These are phyloP conservation scores for Candida hungchunana DNA, from an alignment of 805 yeast genomes.

Conservation along the genomic window DNA sequence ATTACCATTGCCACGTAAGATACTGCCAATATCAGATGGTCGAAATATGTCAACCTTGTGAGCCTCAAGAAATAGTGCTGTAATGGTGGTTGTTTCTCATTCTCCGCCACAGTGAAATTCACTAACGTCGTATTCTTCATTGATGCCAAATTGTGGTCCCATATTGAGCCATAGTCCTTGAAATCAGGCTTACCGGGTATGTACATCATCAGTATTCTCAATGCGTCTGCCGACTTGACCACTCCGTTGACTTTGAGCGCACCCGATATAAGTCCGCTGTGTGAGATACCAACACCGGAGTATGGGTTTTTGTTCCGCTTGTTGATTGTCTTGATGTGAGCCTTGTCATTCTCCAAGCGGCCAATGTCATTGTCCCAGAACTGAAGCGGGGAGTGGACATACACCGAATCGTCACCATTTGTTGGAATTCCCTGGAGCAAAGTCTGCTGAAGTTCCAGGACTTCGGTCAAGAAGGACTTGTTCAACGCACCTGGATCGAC, in stretches of 20 bases:
- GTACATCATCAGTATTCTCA: constrained; percentile 34
- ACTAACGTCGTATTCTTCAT: constrained; percentile 12
- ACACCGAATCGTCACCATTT: constrained; percentile 4
- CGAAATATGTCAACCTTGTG: constrained; percentile 19
- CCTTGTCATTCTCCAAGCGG: constrained; percentile 29
- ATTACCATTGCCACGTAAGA: constrained; percentile 28
- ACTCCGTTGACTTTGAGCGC: constrained; percentile 40
- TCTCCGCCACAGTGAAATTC: constrained; percentile 2
- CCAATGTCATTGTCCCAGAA: constrained; percentile 38
- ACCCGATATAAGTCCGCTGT: constrained; percentile 34
- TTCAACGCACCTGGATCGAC: constrained; percentile 28
- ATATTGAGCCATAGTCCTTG: constrained; percentile 21
- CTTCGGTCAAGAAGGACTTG: constrained; percentile 33
- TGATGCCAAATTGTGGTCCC: constrained; percentile 30
- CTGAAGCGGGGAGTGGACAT: constrained; percentile 38
- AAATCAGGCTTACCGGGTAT: constrained; percentile 9
- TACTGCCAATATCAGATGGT: constrained; percentile 22
- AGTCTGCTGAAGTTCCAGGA: constrained; percentile 31
- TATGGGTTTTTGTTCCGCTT: constrained; percentile 11
- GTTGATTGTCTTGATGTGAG: constrained; percentile 38
- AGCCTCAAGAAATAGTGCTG: constrained; percentile 11
- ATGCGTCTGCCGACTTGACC: constrained; percentile 36
- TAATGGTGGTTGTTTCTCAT: neutral
- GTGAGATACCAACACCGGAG: constrained; percentile 3
- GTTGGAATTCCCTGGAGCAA: constrained; percentile 25